Evolutionary conservation across 2,329 filamentous ascomycete genomes (phyloP).

Genomic region (Trichoderma breve): DNA sequence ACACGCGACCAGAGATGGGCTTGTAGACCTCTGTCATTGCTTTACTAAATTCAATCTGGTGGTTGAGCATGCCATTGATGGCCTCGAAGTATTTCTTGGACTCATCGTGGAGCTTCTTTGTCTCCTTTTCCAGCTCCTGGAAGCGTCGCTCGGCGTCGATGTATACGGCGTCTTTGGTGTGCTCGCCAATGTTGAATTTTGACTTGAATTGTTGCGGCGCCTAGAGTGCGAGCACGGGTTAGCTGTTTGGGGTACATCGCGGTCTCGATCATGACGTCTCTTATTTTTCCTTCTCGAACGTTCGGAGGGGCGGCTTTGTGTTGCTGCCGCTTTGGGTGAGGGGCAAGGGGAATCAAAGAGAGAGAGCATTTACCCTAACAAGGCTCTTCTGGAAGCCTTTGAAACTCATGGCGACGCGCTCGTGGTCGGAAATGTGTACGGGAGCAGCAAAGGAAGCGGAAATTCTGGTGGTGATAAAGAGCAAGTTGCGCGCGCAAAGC

Average conservation of each 20-base stretch:
- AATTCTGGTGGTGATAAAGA: background rate
- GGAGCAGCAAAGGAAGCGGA: background rate
- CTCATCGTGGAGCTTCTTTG: conserved; percentile 95
- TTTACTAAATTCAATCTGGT: conserved; percentile 98
- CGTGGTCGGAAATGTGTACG: background rate
- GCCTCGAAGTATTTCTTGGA: conserved; percentile 96
- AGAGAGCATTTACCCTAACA: conserved; percentile 64
- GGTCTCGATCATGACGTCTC: background rate
- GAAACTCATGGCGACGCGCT: conserved; percentile 73
- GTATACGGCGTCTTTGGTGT: conserved; percentile 93
- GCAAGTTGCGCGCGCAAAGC: conserved; percentile 18
- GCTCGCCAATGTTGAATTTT: conserved; percentile 92
- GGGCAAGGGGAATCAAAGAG: conserved; percentile 35
- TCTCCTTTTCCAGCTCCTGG: conserved; percentile 89
- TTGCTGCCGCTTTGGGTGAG: conserved; percentile 29
- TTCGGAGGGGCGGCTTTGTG: conserved; percentile 21
- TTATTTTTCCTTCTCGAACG: background rate
- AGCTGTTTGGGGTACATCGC: background rate
- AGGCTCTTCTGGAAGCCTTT: conserved; percentile 93
- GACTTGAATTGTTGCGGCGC: conserved; percentile 89
- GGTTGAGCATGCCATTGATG: conserved; percentile 95
- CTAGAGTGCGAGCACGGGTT: conserved; percentile 37
- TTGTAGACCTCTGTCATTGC: conserved; percentile 97
- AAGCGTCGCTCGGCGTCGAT: conserved; percentile 92
- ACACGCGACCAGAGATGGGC: conserved; percentile 92